Evolutionary conservation across 1,284 basidiomycete species (phyloP).

Genomic region (Afroboletus lepidellus): DNA sequence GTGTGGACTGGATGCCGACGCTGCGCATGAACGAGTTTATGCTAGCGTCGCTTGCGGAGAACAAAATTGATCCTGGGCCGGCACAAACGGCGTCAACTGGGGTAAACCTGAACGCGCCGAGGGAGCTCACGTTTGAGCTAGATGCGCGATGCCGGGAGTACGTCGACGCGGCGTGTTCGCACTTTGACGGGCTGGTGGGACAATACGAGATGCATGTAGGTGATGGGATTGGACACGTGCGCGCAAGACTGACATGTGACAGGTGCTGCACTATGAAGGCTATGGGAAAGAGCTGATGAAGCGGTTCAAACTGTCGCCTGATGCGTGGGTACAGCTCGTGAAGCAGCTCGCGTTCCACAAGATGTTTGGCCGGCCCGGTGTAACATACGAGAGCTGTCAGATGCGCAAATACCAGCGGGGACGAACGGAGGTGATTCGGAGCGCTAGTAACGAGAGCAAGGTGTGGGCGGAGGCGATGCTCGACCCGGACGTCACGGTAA

Average conservation of each 20-base stretch:
- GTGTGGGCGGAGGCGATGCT: constrained; percentile 91
- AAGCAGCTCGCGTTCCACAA: constrained; percentile 96
- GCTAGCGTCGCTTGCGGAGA: constrained; percentile 74
- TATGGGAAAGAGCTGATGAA: constrained; percentile 94
- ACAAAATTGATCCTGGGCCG: constrained; percentile 73
- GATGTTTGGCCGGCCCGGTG: constrained; percentile 75
- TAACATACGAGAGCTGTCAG: constrained; percentile 94
- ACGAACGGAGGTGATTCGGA: constrained; percentile 93
- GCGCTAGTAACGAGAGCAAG: constrained; percentile 80
- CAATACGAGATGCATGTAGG: constrained; percentile 80
- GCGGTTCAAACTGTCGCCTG: constrained; percentile 85
- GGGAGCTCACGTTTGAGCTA: constrained; percentile 73
- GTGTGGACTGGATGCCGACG: constrained; percentile 96
- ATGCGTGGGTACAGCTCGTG: constrained; percentile 93
- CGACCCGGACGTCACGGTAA: constrained; percentile 51
- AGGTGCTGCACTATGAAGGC: constrained; percentile 85
- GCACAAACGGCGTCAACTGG: constrained; percentile 42
- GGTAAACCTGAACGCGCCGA: constrained; percentile 53
- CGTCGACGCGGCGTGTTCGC: constrained; percentile 54
- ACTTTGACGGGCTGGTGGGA: constrained; percentile 78
- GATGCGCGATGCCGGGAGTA: constrained; percentile 58
- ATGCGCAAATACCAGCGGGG: constrained; percentile 92
- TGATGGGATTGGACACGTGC: background rate
- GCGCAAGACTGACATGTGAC: constrained; percentile 12
- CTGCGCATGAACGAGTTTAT: constrained; percentile 95